Base-by-base conservation (phyloP, 345 rosid species). In the Eucalyptus regnans region DNA sequence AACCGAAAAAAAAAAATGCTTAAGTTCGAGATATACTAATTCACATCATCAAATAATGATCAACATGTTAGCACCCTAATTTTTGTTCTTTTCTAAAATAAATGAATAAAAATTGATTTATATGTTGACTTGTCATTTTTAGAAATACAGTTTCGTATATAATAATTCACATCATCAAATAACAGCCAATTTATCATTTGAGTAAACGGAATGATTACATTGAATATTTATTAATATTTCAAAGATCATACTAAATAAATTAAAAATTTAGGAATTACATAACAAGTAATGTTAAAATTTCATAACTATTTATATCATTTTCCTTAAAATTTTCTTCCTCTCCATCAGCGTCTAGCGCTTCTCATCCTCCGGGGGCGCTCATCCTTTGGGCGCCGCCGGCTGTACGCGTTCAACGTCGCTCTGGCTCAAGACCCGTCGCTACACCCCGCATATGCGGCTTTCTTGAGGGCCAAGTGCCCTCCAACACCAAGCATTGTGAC, bases 1-100 rank as follows among this genome's bases (percentile, higher is more conserved):
- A 1, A 64, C 5, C 17, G 5, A 54, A 64, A 62, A 64, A 27
- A 9, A 16, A 10, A 27, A n/a, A 60, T 15, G 8, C 37, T 62
- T 29, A 29, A 1, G n/a, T 29, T 64, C 18, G 0, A 0, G 2
- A 12, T 12, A 60, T 60, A 5, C 0, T 58, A 23, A 23, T 58
- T 58, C 4, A 58, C 6, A 23, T 1, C 4, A 25, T 58, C 14
- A 58, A 27, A 62, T 62, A 62, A 27, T 27, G 0, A 62, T 6
- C 0, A 0, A 56, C 6, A 56, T 23, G 0, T 4, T 0, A 0
- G 1, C 0, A 0, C 0, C 6, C 0, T 23, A 56, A 56, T 56
- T 23, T 23, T 56, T 56, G 1, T 23, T 56, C 12, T 23, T 56
- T 56, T 23, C 13, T 9, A 56, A 56, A 56, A 23, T 0, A 23